Evolutionary conservation across 768 basidiomycete species (phyloP).

Genomic region (Boletus rex-veris): DNA sequence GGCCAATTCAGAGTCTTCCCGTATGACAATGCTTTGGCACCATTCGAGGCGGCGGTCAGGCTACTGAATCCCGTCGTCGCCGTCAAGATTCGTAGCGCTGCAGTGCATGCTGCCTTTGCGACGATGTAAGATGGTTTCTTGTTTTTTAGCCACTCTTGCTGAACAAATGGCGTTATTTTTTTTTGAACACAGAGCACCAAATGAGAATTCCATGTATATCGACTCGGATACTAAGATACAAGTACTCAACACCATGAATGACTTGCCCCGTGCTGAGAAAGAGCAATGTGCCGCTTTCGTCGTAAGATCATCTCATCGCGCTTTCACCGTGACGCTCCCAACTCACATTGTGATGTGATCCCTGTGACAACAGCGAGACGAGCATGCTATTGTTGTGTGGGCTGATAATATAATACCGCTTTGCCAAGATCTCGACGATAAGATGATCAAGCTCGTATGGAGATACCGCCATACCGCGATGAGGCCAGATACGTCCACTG

Average conservation of each 20-base stretch:
- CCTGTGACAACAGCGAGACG: conserved; percentile 58
- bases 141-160: neutral
- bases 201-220: conserved; percentile 59
- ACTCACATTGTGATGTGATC: neutral
- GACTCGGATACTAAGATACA: conserved; percentile 83
- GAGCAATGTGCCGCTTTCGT: conserved; percentile 90
- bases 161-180: neutral
- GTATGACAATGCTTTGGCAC: conserved; percentile 72
- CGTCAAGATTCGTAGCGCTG: conserved; percentile 74
- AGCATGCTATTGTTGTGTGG: conserved; percentile 80
- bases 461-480: conserved; percentile 35
- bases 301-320: conserved; percentile 40
- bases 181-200: conserved; percentile 41
- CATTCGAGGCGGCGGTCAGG: conserved; percentile 75
- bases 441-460: conserved; percentile 83
- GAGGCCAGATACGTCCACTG: conserved; percentile 18
- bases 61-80: conserved; percentile 79
- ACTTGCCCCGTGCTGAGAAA: conserved; percentile 77
- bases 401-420: conserved; percentile 75
- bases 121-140: conserved; percentile 50
- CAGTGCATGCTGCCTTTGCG: conserved; percentile 73
- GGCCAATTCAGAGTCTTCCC: conserved; percentile 78
- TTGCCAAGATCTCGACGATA: conserved; percentile 67
- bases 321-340: neutral
- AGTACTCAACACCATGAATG: conserved; percentile 65